A percentile compares a stretch with the other conserved stretches of the same genome.
phyloP scores from a whole-genome alignment of 306 rosid genomes.

The Abrus pulchellus region DNA sequence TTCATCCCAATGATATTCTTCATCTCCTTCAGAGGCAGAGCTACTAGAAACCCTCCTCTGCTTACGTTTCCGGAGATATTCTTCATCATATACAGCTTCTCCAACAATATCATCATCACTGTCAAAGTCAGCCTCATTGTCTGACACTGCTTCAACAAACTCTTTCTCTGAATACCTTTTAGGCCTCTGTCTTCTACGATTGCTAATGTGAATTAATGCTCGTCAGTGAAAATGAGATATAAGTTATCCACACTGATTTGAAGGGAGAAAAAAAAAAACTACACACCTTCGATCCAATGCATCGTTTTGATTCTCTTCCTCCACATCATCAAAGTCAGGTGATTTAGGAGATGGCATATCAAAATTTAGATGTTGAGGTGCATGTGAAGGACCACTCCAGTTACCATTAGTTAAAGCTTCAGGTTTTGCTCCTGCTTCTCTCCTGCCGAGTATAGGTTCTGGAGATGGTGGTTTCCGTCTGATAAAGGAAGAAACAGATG shows the following conservation, averaged over 20 bases:
- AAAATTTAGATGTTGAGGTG: slow-evolving; percentile 60
- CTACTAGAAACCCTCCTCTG: slow-evolving; percentile 81
- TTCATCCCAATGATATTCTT: slow-evolving; percentile 87
- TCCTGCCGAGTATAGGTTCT: slow-evolving; percentile 63
- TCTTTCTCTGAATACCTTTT: slow-evolving; percentile 88
- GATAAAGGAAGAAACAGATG: slow-evolving; percentile 46
- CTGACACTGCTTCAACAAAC: slow-evolving; percentile 80
- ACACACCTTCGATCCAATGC: slow-evolving; percentile 77
- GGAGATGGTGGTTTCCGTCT: slow-evolving; percentile 84
- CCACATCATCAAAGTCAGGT: slow-evolving; percentile 66
- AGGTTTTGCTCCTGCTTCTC: slow-evolving; percentile 65
- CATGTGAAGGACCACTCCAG: slow-evolving; percentile 73
- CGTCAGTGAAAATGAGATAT: slow-evolving; percentile 36
- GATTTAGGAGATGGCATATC: slow-evolving; percentile 79
- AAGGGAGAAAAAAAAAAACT: background rate
- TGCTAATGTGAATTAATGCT: slow-evolving; percentile 56
- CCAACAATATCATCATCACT: slow-evolving; percentile 98
- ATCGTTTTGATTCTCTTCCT: slow-evolving; percentile 68
- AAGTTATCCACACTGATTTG: background rate
- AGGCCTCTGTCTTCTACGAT: slow-evolving; percentile 84
- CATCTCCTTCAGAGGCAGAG: slow-evolving; percentile 97
- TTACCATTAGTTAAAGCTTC: slow-evolving; percentile 80
- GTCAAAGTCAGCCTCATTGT: slow-evolving; percentile 79
- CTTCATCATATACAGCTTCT: slow-evolving; percentile 94
- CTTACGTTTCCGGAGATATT: slow-evolving; percentile 84